phyloP scores from a whole-genome alignment of 2,329 filamentous ascomycete species.

The Colletotrichum gigasporum region DNA sequence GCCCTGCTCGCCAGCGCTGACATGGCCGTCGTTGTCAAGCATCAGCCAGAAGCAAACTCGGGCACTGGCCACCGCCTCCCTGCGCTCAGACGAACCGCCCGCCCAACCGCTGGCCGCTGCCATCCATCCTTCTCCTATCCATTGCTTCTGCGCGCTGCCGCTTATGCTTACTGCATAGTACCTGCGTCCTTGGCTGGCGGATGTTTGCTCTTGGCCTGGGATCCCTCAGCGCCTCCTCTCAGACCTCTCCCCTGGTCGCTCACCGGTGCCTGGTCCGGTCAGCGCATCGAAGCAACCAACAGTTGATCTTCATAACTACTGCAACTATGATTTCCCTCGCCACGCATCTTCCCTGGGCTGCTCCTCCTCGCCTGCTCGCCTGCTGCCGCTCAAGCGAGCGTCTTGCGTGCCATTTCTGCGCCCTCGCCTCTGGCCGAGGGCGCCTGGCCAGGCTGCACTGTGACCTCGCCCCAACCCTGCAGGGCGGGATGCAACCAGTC shows the following conservation, averaged over 20 bases:
- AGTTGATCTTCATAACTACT: constrained; percentile 3
- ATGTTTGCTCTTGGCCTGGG: background rate
- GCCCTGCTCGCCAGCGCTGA: no score
- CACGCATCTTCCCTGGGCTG: background rate
- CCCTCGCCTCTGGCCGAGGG: background rate
- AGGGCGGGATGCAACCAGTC: constrained; percentile 24
- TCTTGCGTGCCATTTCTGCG: background rate
- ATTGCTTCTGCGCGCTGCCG: background rate
- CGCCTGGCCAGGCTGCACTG: background rate
- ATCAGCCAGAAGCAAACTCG: background rate
- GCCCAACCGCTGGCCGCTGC: background rate
- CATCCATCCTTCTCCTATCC: background rate
- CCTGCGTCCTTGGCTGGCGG: background rate
- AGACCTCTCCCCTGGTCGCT: no score
- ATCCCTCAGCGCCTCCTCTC: background rate
- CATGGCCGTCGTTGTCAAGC: background rate
- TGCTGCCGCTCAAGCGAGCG: background rate
- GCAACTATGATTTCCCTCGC: constrained; percentile 5
- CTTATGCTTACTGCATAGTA: constrained; percentile 2
- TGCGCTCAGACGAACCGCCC: constrained; percentile 14
- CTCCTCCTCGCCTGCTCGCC: no score
- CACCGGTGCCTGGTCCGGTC: background rate
- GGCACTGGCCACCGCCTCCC: constrained; percentile 6
- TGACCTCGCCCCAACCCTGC: constrained; percentile 13
- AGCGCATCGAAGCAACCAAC: background rate